phyloP scores from a whole-genome alignment of 306 rosid genomes.

The Cicer yamashitae region DNA sequence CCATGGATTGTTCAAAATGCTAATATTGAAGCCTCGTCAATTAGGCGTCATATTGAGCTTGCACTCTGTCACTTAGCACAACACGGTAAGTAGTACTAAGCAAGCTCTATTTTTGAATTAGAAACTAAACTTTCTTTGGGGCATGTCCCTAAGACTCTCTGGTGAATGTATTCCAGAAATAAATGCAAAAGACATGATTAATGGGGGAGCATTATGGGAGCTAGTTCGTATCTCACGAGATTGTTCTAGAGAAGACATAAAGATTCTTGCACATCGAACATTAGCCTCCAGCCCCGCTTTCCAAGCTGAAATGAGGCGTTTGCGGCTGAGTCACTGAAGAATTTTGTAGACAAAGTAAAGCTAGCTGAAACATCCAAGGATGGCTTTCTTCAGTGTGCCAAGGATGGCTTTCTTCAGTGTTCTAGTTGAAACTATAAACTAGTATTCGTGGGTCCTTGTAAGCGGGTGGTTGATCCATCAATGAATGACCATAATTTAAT shows the following conservation, averaged over 20 bases:
- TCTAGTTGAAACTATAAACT: constrained; percentile 40
- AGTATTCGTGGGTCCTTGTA: constrained; percentile 33
- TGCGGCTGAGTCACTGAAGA: constrained; percentile 58
- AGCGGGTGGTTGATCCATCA: constrained; percentile 41
- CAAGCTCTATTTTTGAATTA: constrained; percentile 6
- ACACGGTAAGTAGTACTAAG: constrained; percentile 65
- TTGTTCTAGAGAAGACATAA: constrained; percentile 91
- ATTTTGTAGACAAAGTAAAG: constrained; percentile 31
- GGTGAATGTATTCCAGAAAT: constrained; percentile 66
- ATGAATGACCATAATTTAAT: constrained; percentile 36
- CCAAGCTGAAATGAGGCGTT: constrained; percentile 87
- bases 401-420: constrained; percentile 34
- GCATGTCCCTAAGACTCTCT: constrained; percentile 40
- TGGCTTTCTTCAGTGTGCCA: constrained; percentile 31
- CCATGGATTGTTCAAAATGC: constrained; percentile 98
- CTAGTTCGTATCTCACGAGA: constrained; percentile 87
- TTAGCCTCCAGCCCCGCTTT: constrained; percentile 78
- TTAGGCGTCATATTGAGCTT: constrained; percentile 93
- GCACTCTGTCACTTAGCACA: constrained; percentile 98
- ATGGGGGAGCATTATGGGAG: constrained; percentile 94
- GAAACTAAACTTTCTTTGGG: constrained; percentile 25
- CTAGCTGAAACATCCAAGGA: constrained; percentile 31
- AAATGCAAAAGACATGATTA: constrained; percentile 92
- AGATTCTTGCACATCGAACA: constrained; percentile 90
- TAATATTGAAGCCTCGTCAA: constrained; percentile 83